Evolutionary conservation across 202 grass and related monocot species (phyloP).

Genomic region (Hordeum pubiflorum): DNA sequence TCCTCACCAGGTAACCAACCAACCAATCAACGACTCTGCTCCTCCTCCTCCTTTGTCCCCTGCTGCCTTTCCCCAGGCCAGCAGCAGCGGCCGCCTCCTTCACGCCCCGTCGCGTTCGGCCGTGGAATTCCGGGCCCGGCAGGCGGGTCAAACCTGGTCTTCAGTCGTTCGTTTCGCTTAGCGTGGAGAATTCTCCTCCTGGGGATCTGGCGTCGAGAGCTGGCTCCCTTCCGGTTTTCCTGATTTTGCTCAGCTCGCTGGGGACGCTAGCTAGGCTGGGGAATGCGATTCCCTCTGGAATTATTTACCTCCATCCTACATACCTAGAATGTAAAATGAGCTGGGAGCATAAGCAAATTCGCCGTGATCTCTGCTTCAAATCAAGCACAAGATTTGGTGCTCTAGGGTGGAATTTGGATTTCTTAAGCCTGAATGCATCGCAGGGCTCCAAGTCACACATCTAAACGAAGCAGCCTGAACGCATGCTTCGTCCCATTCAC

Average conservation of each 20-base stretch:
- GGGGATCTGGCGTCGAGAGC: neutral
- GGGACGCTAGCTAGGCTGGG: neutral
- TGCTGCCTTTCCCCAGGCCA: neutral
- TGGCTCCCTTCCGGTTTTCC: neutral
- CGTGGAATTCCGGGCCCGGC: neutral
- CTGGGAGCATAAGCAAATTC: neutral
- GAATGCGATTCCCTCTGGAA: neutral
- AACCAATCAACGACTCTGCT: neutral
- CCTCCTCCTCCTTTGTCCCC: too few species aligned
- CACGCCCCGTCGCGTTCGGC: neutral
- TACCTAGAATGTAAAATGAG: too few species aligned
- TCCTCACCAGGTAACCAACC: constrained; percentile 52
- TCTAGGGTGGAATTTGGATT: neutral
- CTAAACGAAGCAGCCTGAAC: neutral
- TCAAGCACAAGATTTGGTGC: neutral
- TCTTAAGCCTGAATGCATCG: neutral
- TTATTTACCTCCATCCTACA: neutral
- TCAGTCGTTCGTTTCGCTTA: too few species aligned
- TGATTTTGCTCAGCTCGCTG: neutral
- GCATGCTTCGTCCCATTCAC: neutral
- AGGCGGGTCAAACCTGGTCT: too few species aligned
- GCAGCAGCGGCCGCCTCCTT: neutral
- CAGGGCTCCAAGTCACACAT: neutral
- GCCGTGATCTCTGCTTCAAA: neutral
- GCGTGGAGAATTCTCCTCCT: neutral